A percentile compares a stretch with the other conserved stretches of the same genome.
phyloP scores from a whole-genome alignment of 2,329 filamentous ascomycete genomes.

The Phyllosticta capitalensis region DNA sequence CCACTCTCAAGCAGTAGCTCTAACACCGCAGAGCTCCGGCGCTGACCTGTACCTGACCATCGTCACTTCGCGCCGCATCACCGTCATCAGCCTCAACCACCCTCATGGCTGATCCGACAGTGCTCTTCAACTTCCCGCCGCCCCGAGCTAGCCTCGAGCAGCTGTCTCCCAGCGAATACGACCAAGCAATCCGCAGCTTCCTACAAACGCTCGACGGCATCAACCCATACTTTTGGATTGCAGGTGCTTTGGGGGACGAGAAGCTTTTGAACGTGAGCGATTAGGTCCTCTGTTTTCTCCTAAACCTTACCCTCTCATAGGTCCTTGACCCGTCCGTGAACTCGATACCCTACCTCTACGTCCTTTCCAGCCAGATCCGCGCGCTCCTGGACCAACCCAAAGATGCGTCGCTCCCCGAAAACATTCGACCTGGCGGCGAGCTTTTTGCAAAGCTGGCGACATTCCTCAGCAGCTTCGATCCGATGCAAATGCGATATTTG shows the following conservation, averaged over 20 bases:
- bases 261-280: constrained; percentile 29
- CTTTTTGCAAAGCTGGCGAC: constrained; percentile 42
- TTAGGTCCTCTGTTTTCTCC: neutral
- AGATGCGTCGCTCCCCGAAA: neutral
- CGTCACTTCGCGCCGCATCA: neutral
- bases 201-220: constrained; percentile 26
- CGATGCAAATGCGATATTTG: constrained; percentile 45
- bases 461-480: constrained; percentile 43
- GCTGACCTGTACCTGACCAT: neutral
- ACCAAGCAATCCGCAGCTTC: constrained; percentile 26
- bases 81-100: neutral
- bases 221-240: constrained; percentile 23
- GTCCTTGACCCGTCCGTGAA: constrained; percentile 48
- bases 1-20: neutral
- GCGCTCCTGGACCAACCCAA: constrained; percentile 24
- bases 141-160: constrained; percentile 2
- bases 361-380: constrained; percentile 42
- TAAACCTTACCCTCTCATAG: constrained; percentile 15
- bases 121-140: constrained; percentile 9
- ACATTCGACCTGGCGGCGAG: constrained; percentile 29
- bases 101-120: constrained; percentile 6
- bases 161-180: constrained; percentile 25
- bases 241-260: constrained; percentile 28
- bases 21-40: constrained; percentile 6
- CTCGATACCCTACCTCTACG: constrained; percentile 49